These are phyloP conservation scores for Cytospora paraplurivora DNA, from an alignment of 2,329 filamentous ascomycete genomes.

Conservation along the genomic window DNA sequence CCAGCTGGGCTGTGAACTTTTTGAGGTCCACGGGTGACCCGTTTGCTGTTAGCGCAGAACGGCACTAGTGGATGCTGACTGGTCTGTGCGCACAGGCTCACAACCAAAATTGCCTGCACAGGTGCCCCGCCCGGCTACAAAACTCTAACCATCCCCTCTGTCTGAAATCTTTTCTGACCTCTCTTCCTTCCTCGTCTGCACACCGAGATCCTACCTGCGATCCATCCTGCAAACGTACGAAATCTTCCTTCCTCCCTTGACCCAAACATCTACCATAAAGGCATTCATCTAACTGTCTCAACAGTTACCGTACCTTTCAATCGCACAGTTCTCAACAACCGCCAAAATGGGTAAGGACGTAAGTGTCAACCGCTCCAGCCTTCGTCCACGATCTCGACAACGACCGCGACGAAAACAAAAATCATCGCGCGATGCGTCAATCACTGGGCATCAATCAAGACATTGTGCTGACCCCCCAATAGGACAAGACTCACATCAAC, in stretches of 20 bases:
- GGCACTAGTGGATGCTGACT: slow-evolving; percentile 6
- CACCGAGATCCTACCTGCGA: slow-evolving; percentile 29
- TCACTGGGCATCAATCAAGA: not conserved
- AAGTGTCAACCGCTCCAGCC: not conserved
- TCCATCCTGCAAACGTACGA: slow-evolving; percentile 30
- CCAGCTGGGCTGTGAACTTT: no score
- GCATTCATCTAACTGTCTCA: slow-evolving; percentile 21
- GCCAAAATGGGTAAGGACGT: slow-evolving; percentile 28
- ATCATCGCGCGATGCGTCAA: slow-evolving; percentile 1
- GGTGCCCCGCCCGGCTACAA: slow-evolving; percentile 22
- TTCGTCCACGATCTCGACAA: not conserved
- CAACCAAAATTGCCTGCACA: slow-evolving; percentile 20
- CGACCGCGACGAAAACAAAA: not conserved
- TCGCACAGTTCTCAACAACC: slow-evolving; percentile 23
- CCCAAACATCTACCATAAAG: slow-evolving; percentile 6
- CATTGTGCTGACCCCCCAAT: slow-evolving; percentile 59
- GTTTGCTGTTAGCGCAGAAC: slow-evolving; percentile 12
- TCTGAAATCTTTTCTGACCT: slow-evolving; percentile 26
- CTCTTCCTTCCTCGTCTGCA: slow-evolving; percentile 28
- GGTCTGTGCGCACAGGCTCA: slow-evolving; percentile 21
- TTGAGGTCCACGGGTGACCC: not conserved
- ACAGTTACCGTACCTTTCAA: slow-evolving; percentile 27
- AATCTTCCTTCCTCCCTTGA: not conserved
- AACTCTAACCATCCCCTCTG: slow-evolving; percentile 24
- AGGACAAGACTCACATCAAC: slow-evolving; percentile 95